These are phyloP conservation scores for Sugiyamaella paludigena DNA, from an alignment of 1,139 yeast species.

Conservation along the genomic window DNA sequence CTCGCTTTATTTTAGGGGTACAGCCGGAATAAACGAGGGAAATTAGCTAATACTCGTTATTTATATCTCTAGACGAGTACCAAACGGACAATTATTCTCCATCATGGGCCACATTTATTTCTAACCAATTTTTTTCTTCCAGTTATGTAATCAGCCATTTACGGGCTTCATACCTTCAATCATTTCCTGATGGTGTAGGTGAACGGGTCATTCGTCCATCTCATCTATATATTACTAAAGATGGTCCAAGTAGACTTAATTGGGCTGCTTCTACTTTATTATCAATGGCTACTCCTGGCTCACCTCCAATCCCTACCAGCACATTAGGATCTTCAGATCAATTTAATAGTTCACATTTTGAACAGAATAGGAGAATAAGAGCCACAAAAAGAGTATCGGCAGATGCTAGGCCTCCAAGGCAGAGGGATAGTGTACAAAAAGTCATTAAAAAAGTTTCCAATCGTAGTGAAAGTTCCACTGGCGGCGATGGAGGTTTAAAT, in stretches of 20 bases:
- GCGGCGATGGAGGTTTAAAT: not conserved
- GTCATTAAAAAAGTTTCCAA: not conserved
- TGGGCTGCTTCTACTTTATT: conserved; percentile 32
- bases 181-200: conserved; percentile 37
- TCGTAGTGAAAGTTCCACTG: not conserved
- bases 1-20: not conserved
- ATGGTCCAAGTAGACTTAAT: conserved; percentile 28
- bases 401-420: not conserved
- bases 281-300: conserved; percentile 29
- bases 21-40: not conserved
- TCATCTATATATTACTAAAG: conserved; percentile 32
- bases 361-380: conserved; percentile 2
- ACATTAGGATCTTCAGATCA: conserved; percentile 5
- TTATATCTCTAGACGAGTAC: not conserved
- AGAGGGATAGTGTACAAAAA: not conserved
- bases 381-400: not conserved
- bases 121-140: not conserved
- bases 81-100: too few species aligned
- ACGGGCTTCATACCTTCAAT: conserved; percentile 35
- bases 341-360: conserved; percentile 1
- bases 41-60: not conserved
- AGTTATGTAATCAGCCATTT: conserved; percentile 36
- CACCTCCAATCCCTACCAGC: conserved; percentile 33
- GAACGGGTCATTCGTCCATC: conserved; percentile 34
- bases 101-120: too few species aligned